Evolutionary conservation across 352 stramenopile genomes (phyloP), one percentile per base, ranked within the genome.

Genomic region (Hyphochytrium catenoides): DNA sequence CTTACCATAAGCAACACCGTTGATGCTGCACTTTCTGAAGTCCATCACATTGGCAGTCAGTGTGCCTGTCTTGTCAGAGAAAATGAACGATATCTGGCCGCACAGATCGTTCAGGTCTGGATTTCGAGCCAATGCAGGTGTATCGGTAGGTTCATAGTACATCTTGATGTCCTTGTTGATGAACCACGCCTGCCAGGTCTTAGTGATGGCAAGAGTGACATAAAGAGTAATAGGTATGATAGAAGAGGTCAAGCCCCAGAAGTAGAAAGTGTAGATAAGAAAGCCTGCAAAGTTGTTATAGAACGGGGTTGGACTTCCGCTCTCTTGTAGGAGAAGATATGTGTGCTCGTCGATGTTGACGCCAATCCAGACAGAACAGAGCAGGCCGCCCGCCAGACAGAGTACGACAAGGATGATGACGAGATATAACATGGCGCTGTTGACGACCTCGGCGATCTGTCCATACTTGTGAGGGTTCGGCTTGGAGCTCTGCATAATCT

Each of bases 21-120:
- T 81, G 20, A 94, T 85, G 19, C 72, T 90, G 47, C 74, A 94
- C 36, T 83, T 76, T 26, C 91, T 88, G 50, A 97, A 96, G 15
- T 88, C 51, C 84, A 95, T 95, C 9, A 91, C 57, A 39, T 95
- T 95, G 37, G 71, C 74, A 9, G 79, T 93, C 16, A 93, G 47
- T n/a, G 79, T 93, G 26, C 79, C 79, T 0, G 78, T 93, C 52
- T 93, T 93, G 47, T 93, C 78, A 24, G 52, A 91, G 45, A 89
- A 88, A 17, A 89, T 59, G 43, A 82, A 82, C 23, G 58, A 74
- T n/a, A 92, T 75, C 54, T 91, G 76, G 3, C 77, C 77, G 24
- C 91, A 49, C 32, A 90, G 74, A 46, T 92, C 76, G 35, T 84
- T 88, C 9, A 93, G 56, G 5, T 49, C 54, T 38, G 57, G 58